phyloP scores from a whole-genome alignment of 2,329 filamentous ascomycete genomes.

The Lecanicillium sp. region DNA sequence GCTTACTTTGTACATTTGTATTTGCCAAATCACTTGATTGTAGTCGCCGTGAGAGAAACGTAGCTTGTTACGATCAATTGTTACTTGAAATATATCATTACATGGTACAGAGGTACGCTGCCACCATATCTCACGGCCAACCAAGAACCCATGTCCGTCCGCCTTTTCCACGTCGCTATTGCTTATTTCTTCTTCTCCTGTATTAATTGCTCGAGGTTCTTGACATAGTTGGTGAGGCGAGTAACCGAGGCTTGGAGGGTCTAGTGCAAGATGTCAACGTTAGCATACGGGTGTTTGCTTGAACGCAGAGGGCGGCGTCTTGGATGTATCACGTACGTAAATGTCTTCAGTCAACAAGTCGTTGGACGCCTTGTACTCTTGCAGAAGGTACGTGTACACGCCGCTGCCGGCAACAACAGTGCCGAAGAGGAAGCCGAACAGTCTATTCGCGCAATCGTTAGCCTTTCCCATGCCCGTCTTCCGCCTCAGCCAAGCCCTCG shows the following conservation, averaged over 20 bases:
- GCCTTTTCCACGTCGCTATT: too few species aligned
- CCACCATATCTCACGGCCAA: conserved; percentile 10
- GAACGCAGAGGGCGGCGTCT: too few species aligned
- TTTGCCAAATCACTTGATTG: too few species aligned
- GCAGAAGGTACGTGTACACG: conserved; percentile 87
- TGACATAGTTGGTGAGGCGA: conserved; percentile 76
- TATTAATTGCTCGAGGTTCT: conserved; percentile 73
- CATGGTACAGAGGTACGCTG: not conserved
- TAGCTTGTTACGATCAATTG: too few species aligned
- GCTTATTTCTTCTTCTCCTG: conserved; percentile 62
- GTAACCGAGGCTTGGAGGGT: conserved; percentile 82
- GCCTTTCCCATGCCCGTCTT: too few species aligned
- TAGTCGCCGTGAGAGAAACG: too few species aligned
- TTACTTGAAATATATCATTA: too few species aligned
- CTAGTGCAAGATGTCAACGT: conserved; percentile 35
- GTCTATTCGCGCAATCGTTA: conserved; percentile 36
- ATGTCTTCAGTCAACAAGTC: conserved; percentile 93
- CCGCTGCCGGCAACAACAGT: conserved; percentile 69
- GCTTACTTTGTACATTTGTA: not conserved
- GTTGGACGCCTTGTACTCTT: conserved; percentile 91
- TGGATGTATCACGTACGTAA: conserved; percentile 59
- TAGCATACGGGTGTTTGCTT: not conserved
- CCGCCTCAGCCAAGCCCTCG: too few species aligned
- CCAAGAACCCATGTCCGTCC: not conserved
- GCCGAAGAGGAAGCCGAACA: conserved; percentile 88